Base-by-base conservation (phyloP, 768 basidiomycete genomes). In the Mycena galericulata region DNA sequence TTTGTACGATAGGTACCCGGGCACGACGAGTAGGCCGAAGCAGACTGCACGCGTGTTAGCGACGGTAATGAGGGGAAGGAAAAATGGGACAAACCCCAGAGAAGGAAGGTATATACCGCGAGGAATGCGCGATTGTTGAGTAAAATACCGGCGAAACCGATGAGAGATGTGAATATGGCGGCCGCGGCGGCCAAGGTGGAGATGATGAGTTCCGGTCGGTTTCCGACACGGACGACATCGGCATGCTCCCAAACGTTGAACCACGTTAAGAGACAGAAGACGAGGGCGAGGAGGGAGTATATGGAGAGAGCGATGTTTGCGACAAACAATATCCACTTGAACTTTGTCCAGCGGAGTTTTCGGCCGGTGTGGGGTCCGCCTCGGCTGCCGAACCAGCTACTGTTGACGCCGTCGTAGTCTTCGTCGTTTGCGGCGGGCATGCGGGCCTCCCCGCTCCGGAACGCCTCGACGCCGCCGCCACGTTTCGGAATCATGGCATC, bases 121-220 rank as follows among this genome's bases (percentile, higher is more conserved):
- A 94, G 87, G 85, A 95, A 94, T 43, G 88, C 81, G 66, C 93
- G 92, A 76, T 93, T 93, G 84, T 95, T 95, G 74, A 94, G 88
- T 29, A 95, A 81, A 75, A 94, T 88, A 32, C 93, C 93, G 26
- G 92, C 85, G 87, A 90, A 93, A 54, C 93, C 93, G 74, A 94
- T 79, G 61, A 92, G 73, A 22, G 92, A 87, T 34, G 92, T 92
- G 72, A 92, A 76, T 36, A 92, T 75, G 59, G 87, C 89, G 10
- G 89, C 68, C 14, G 81, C 74, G 2, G 90, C 88, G 3, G 90
- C 92, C 50, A 90, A 75, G 22, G 92, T 94, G 36, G 92, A 92
- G 55, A 92, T 77, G 75, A 91, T 81, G 68, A 94, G 87, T 76
- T 93, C 92, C 14, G 85, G 72, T 53, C 78, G 81, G 79, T 94